Percentiles rank a stretch among this genome's conserved stretches.
Conservation (phyloP, 306 rosid species). For the Inga leiocalycina region DNA sequence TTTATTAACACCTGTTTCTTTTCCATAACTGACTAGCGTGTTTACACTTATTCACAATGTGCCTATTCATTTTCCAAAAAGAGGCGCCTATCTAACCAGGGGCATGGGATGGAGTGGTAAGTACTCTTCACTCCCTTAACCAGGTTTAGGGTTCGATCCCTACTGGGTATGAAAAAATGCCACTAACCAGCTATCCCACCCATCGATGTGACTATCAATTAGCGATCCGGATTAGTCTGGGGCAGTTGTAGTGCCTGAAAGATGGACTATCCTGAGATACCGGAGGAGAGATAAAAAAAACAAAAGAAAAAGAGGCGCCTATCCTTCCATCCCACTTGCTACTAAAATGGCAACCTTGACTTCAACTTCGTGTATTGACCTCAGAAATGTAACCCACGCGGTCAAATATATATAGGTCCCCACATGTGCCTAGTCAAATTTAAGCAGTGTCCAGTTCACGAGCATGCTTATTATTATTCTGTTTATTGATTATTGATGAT, state of each 20-base stretch:
- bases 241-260: too few relatives aligned
- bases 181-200: too few relatives aligned
- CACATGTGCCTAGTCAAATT: background rate
- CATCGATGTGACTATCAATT: too few relatives aligned
- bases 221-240: too few relatives aligned
- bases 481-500: background rate
- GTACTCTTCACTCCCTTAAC: too few relatives aligned
- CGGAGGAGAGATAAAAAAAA: too few relatives aligned
- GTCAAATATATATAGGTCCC: background rate
- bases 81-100: too few relatives aligned
- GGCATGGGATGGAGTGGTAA: too few relatives aligned
- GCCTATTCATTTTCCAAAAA: background rate
- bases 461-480: background rate
- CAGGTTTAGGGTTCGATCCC: too few relatives aligned
- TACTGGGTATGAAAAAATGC: too few relatives aligned
- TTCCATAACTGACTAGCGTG: background rate
- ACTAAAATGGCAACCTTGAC: background rate
- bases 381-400: background rate
- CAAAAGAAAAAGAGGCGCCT: background rate
- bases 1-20: background rate
- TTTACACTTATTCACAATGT: background rate
- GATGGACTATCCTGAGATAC: too few relatives aligned
- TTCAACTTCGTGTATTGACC: conserved; percentile 4
- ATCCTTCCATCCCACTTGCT: background rate
- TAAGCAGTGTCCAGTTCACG: background rate